Evolutionary conservation across 1,284 basidiomycete species (phyloP).

Genomic region (Amanita bisporigera): DNA sequence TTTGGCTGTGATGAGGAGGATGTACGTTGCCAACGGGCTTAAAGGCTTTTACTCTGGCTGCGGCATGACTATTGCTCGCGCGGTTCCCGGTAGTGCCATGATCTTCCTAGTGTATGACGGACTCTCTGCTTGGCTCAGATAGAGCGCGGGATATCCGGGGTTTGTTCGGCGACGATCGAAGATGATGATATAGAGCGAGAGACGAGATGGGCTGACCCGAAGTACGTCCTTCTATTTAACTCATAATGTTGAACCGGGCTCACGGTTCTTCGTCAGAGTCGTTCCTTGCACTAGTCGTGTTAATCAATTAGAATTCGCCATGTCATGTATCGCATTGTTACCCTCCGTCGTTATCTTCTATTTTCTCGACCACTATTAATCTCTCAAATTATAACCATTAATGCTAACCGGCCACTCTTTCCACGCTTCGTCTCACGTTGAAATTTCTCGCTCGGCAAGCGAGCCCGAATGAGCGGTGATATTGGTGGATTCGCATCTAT

Average conservation of each 20-base stretch:
- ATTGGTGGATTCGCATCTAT: neutral
- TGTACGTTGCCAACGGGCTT: slow-evolving; percentile 82
- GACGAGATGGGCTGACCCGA: neutral
- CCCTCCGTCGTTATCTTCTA: neutral
- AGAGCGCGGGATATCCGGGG: slow-evolving; percentile 5
- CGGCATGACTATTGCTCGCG: slow-evolving; percentile 88
- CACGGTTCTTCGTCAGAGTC: neutral
- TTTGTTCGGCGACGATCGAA: neutral
- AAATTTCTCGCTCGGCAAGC: neutral
- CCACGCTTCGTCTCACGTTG: neutral
- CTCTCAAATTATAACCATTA: neutral
- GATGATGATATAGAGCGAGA: neutral
- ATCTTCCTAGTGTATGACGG: slow-evolving; percentile 93
- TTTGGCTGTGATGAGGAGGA: slow-evolving; percentile 49
- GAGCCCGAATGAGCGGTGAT: neutral
- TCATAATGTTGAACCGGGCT: neutral
- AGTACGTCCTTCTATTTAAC: neutral
- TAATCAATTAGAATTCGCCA: neutral
- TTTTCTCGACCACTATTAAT: neutral
- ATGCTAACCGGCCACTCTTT: neutral
- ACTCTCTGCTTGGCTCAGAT: slow-evolving; percentile 61
- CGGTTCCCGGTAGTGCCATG: slow-evolving; percentile 89
- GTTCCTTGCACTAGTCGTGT: neutral
- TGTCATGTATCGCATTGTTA: neutral
- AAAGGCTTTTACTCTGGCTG: slow-evolving; percentile 94